Evolutionary conservation across 352 stramenopile species (phyloP), one percentile per base, ranked within the genome.

Genomic region (Pythium brassicae): DNA sequence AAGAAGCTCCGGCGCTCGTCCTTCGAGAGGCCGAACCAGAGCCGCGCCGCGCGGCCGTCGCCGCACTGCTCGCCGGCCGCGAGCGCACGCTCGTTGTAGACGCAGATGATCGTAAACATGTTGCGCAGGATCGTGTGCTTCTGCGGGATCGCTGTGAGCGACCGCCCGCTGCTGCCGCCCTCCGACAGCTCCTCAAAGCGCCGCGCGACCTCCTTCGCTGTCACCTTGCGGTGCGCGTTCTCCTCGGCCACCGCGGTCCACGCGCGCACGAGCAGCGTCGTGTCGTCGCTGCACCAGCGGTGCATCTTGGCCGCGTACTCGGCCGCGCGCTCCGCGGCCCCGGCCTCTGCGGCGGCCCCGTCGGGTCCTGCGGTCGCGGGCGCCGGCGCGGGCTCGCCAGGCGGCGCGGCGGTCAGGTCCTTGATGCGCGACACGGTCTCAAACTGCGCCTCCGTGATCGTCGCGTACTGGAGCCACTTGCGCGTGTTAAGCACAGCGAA

Each of bases 121-220:
- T 47, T 47, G n/a, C 42, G 42, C n/a, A 47, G 23, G n/a, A 47
- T 23, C 42, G 42, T 47, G 42, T 47, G 42, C 42, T 47, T 47
- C 42, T 47, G 42, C 3, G 42, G 42, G 19, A 47, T 23, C n/a
- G 42, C 42, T 4, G 42, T 47, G 42, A 47, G 4, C 42, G 42
- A 47, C n/a, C 42, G 42, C 2, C 42, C 42, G n/a, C 42, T 47
- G n/a, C 42, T 27, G 9, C 42, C 42, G 42, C 42, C 42, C 10
- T 47, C 42, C 19, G 42, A 47, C 20, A 47, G 42, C 20, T 22
- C 23, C 22, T 47, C 42, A 9, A 47, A 47, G n/a, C 42, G 42
- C n/a, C n/a, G 20, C 11, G 42, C 42, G 8, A 47, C 42, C 22
- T 47, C 42, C n/a, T 47, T 47, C 9, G 42, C 42, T 9, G 42